phyloP scores from a whole-genome alignment of 257 asterid species.

The Solanum gracilifrons region DNA sequence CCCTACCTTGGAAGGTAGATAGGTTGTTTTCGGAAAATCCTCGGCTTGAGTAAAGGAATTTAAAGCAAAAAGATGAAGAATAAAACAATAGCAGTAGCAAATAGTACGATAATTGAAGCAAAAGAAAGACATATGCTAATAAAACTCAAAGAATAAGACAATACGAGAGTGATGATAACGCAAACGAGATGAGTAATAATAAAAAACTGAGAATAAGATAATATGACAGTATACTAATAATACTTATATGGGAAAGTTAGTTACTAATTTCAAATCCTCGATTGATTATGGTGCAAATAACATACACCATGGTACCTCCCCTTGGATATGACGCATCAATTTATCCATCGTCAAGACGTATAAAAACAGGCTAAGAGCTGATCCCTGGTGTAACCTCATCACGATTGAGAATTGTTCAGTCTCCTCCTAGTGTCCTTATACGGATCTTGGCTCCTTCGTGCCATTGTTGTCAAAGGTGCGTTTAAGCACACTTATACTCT shows the following conservation, averaged over 20 bases:
- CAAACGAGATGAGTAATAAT: not conserved
- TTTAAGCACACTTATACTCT: not conserved
- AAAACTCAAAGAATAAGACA: not conserved
- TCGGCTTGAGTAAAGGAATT: not conserved
- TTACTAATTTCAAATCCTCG: not conserved
- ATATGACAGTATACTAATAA: not conserved
- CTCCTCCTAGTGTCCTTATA: not conserved
- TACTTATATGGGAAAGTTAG: not conserved
- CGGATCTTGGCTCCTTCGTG: not conserved
- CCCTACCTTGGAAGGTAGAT: not conserved
- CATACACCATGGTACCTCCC: not conserved
- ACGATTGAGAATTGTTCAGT: not conserved
- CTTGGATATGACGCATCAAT: not conserved
- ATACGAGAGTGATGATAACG: not conserved
- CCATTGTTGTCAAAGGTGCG: not conserved
- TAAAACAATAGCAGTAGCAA: not conserved
- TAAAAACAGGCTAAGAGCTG: not conserved
- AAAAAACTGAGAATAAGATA: not conserved
- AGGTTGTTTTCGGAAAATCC: not conserved
- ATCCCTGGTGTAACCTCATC: not conserved
- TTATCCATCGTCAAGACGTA: not conserved
- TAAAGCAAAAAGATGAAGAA: not conserved
- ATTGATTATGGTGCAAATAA: not conserved
- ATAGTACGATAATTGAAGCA: not conserved
- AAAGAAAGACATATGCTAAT: not conserved